phyloP scores from a whole-genome alignment of 495 filamentous ascomycete genomes.

The Bombardia bombarda region DNA sequence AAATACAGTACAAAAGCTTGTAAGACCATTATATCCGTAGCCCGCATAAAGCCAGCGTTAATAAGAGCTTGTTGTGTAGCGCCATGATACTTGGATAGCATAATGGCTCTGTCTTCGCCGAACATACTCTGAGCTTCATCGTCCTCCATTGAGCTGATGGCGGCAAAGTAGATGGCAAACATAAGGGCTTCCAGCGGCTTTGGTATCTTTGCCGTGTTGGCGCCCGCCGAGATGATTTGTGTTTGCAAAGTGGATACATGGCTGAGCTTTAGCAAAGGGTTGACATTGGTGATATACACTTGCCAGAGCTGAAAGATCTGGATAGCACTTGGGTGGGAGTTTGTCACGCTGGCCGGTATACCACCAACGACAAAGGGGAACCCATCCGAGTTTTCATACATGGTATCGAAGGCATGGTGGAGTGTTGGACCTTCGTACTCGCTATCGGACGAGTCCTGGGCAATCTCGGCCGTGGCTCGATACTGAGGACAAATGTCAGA shows the following conservation, averaged over 20 bases:
- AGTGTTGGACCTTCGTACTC: constrained; percentile 47
- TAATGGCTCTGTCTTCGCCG: constrained; percentile 32
- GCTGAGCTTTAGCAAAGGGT: constrained; percentile 61
- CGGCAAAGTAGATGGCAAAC: constrained; percentile 50
- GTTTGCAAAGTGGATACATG: constrained; percentile 57
- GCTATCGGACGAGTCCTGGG: constrained; percentile 54
- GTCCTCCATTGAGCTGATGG: constrained; percentile 43
- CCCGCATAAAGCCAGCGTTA: constrained; percentile 50
- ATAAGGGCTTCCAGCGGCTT: constrained; percentile 45
- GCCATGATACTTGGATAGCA: constrained; percentile 41
- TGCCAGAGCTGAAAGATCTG: constrained; percentile 73
- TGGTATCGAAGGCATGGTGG: constrained; percentile 46
- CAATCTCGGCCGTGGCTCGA: constrained; percentile 27
- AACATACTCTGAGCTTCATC: constrained; percentile 43
- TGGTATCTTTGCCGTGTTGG: constrained; percentile 38
- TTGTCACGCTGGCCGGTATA: constrained; percentile 35
- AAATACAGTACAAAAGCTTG: constrained; percentile 50
- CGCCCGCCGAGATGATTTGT: constrained; percentile 41
- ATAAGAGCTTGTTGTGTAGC: constrained; percentile 49
- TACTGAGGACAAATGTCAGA: constrained; percentile 20
- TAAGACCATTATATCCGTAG: constrained; percentile 42
- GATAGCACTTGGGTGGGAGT: constrained; percentile 55
- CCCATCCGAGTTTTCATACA: constrained; percentile 44
- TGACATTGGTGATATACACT: constrained; percentile 59
- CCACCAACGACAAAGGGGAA: constrained; percentile 54